A percentile compares a stretch with the other conserved stretches of the same genome.
Evolutionary conservation across 1,284 basidiomycete species (phyloP).

Genomic region (Tilletia indica): DNA sequence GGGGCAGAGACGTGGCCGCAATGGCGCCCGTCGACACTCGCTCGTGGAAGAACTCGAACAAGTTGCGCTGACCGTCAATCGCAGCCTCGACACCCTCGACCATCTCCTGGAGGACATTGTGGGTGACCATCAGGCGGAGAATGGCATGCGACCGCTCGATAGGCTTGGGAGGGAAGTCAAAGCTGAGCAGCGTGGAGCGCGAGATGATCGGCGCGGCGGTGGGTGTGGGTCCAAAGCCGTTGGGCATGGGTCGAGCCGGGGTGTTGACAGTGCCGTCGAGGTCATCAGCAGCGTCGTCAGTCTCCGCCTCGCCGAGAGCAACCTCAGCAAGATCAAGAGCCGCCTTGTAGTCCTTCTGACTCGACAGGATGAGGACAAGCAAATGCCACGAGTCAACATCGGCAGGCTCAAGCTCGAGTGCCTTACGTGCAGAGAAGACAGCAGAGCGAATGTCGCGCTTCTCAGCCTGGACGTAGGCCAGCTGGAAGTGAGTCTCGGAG

Average conservation of each 20-base stretch:
- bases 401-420: conserved; percentile 70
- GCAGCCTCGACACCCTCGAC: conserved; percentile 83
- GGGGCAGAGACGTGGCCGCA: conserved; percentile 3
- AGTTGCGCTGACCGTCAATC: conserved; percentile 75
- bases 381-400: conserved; percentile 88
- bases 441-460: conserved; percentile 72
- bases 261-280: conserved; percentile 7
- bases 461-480: conserved; percentile 61
- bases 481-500: conserved; percentile 65
- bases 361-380: conserved; percentile 76
- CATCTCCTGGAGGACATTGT: conserved; percentile 77
- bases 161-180: conserved; percentile 62
- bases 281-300: conserved; percentile 40
- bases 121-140: conserved; percentile 81
- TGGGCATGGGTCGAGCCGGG: conserved; percentile 55
- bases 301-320: conserved; percentile 56
- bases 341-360: conserved; percentile 75
- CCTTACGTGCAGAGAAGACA: conserved; percentile 68
- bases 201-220: conserved; percentile 46
- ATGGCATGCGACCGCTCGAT: conserved; percentile 74
- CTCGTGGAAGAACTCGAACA: conserved; percentile 73
- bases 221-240: neutral
- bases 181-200: conserved; percentile 59
- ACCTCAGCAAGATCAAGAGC: conserved; percentile 76
- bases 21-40: conserved; percentile 30